Conservation (phyloP, 495 filamentous ascomycete genomes). For the Trichoderma reesei region DNA sequence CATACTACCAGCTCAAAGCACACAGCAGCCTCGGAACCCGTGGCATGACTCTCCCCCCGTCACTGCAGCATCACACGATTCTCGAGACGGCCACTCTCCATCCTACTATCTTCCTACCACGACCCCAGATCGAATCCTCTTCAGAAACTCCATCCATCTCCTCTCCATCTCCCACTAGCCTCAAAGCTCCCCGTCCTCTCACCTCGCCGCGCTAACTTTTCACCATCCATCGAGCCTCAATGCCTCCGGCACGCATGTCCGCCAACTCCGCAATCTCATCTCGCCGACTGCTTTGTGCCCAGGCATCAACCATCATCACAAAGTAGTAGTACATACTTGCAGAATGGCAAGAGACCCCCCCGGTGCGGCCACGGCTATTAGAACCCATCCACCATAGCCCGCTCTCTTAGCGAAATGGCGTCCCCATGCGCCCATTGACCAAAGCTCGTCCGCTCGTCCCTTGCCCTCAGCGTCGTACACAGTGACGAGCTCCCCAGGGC, state of each 20-base stretch:
- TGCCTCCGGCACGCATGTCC: neutral
- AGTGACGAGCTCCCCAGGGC: neutral
- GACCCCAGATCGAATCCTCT: too few relatives aligned
- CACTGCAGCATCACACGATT: neutral
- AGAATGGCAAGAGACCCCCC: neutral
- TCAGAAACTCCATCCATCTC: too few relatives aligned
- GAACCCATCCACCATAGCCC: neutral
- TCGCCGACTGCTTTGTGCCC: neutral
- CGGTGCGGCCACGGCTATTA: neutral
- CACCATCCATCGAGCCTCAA: too few relatives aligned
- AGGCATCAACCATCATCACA: neutral
- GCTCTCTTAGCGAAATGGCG: neutral
- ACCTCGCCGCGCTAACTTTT: neutral
- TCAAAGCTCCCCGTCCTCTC: neutral
- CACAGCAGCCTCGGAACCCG: neutral
- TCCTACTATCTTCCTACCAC: neutral
- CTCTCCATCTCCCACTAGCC: neutral
- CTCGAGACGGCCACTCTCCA: neutral
- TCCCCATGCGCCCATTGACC: neutral
- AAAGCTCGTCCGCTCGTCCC: neutral
- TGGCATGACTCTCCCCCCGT: neutral
- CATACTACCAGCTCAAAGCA: neutral
- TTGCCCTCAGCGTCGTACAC: neutral
- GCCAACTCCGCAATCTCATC: neutral
- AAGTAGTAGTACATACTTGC: neutral